Evolutionary conservation across 2,329 filamentous ascomycete genomes (phyloP), one percentile per base, ranked within the genome.

Genomic region (Epichloe gansuensis): DNA sequence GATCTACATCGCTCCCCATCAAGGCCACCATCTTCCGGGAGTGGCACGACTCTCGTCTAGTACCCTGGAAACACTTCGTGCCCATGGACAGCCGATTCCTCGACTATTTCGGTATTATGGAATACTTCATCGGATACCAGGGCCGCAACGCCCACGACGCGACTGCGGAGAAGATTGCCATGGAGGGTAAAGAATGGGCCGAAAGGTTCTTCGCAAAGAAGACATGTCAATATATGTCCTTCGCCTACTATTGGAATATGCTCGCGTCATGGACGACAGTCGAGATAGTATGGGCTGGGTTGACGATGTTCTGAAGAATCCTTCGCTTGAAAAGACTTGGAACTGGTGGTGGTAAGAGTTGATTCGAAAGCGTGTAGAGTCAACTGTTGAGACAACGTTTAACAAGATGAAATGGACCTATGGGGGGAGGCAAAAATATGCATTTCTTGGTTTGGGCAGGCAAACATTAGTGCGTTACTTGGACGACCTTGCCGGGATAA

Each of bases 31-130:
- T 91, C 23, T 93, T 83, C 69, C 76, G 79, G 21, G 88, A 93
- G 65, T 93, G 87, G 88, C 87, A 91, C 62, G 86, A 91, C 63
- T 78, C 76, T 45, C 75, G 87, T 3, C 72, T 91, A 1, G 72
- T 88, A 2, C 76, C 85, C 0, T 93, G 88, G 87, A 81, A 81
- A 61, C 88, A 93, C 66, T 91, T 88, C 60, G 82, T 90, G 2
- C 88, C 88, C 15, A 82, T 91, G 77, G 85, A 90, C 63, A 86
- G 80, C 61, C 78, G 82, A 1, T 90, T 83, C 60, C 70, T 78
- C 38, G 88, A 91, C 59, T 76, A 86, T 60, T 90, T 82, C 56
- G 82, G 79, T 44, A 82, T 88, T 52, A 75, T 89, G 74, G 80
- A 85, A 53, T 91, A 88, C 62, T 89, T 91, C 60, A 62, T 87